Conservation (phyloP, 305 asterid species). For the Petunia hybrid region DNA sequence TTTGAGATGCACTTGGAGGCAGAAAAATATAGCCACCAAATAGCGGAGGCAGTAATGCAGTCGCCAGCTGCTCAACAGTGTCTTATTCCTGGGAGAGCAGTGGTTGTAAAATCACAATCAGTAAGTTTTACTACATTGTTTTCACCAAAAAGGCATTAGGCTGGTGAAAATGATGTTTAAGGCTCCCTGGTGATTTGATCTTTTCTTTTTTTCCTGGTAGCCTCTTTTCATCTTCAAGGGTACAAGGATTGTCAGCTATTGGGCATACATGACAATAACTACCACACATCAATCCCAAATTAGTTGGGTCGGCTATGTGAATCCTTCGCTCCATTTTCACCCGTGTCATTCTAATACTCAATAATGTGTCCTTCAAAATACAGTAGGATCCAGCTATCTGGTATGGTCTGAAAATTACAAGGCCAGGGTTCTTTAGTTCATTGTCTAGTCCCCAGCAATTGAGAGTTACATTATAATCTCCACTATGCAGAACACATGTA, state of each 20-base stretch:
- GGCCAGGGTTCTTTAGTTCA: conserved; percentile 17
- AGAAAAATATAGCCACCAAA: conserved; percentile 56
- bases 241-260: conserved; percentile 14
- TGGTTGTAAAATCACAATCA: conserved; percentile 76
- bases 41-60: conserved; percentile 82
- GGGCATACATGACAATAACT: neutral
- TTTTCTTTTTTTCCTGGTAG: neutral
- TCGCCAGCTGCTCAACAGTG: conserved; percentile 66
- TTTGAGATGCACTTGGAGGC: conserved; percentile 77
- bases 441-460: conserved; percentile 1
- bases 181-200: neutral
- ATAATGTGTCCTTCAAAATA: conserved; percentile 7
- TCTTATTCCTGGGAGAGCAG: conserved; percentile 89
- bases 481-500: neutral
- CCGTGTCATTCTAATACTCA: neutral
- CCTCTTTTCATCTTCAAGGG: conserved; percentile 22
- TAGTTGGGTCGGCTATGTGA: conserved; percentile 6
- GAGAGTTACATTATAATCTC: conserved; percentile 7
- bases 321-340: neutral
- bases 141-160: conserved; percentile 19
- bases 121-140: conserved; percentile 54
- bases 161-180: neutral
- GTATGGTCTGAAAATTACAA: conserved; percentile 30
- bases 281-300: conserved; percentile 9
- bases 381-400: conserved; percentile 13